Percentiles rank a stretch among this genome's conserved stretches.
Conservation (phyloP, 2,329 filamentous ascomycete species). For the Ophiostoma perfectum region DNA sequence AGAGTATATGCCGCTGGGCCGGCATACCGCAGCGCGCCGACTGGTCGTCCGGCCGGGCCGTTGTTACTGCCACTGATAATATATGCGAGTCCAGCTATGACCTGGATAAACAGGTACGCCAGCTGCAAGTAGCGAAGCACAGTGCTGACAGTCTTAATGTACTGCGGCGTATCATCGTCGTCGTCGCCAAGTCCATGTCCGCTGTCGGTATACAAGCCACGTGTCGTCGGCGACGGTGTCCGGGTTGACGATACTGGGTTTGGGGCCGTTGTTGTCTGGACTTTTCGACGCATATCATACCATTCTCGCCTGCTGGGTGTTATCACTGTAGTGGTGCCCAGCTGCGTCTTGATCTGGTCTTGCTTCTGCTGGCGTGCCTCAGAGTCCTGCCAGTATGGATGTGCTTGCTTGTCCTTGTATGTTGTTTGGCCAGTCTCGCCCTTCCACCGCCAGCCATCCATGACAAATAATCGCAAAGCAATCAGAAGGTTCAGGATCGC, state of each 20-base stretch:
- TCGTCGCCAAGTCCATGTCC: background rate
- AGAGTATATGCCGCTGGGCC: background rate
- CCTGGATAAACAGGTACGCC: background rate
- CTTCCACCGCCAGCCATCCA: background rate
- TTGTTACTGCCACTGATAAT: background rate
- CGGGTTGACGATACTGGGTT: background rate
- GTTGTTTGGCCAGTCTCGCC: background rate
- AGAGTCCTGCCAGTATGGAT: background rate
- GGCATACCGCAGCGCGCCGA: slow-evolving; percentile 1
- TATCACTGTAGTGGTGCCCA: background rate
- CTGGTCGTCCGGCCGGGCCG: background rate
- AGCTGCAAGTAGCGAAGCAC: background rate
- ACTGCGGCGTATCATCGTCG: background rate
- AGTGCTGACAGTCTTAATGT: background rate
- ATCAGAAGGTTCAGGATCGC: background rate
- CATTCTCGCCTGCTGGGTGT: background rate
- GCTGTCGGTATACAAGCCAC: background rate
- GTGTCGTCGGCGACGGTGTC: background rate
- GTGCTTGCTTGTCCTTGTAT: background rate
- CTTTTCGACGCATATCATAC: background rate
- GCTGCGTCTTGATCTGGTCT: background rate
- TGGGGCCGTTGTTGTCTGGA: background rate
- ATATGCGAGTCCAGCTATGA: background rate
- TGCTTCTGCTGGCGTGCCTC: background rate
- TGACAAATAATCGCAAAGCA: background rate